Conservation (phyloP, 2,329 filamentous ascomycete species). For the Alternaria arbusti region DNA sequence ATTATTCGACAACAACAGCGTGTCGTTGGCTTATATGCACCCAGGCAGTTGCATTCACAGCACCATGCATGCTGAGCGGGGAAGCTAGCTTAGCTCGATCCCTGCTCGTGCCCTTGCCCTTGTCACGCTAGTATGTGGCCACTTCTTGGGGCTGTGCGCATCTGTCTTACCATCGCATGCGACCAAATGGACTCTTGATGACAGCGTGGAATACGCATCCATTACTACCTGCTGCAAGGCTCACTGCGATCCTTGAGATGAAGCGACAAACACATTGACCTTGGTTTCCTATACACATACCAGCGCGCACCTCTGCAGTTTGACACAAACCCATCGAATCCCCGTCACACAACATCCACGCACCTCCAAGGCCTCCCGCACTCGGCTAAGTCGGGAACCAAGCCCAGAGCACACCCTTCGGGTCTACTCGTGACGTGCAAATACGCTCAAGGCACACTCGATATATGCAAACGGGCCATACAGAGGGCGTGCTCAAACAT, state of each 20-base stretch:
- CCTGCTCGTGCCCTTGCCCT: background rate
- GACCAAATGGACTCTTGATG: background rate
- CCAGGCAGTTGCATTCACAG: conserved; percentile 8
- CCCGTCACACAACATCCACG: conserved; percentile 15
- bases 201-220: background rate
- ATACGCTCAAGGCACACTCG: conserved; percentile 23
- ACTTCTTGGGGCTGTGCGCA: conserved; percentile 22
- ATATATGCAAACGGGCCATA: conserved; percentile 11
- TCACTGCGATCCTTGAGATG: background rate
- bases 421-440: conserved; percentile 29
- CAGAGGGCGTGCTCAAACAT: conserved; percentile 3
- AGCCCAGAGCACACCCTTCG: conserved; percentile 5
- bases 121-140: conserved; percentile 14
- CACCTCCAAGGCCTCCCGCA: conserved; percentile 24
- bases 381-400: conserved; percentile 31
- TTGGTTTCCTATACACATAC: background rate
- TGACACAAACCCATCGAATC: background rate
- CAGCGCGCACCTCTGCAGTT: background rate
- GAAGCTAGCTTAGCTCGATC: conserved; percentile 23
- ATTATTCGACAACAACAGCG: conserved; percentile 13
- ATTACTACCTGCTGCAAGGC: background rate
- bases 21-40: conserved; percentile 28
- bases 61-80: conserved; percentile 20
- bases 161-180: conserved; percentile 8
- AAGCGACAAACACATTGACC: background rate